Base-by-base conservation (phyloP, 164 flowering plant species). In the Piper longum region DNA sequence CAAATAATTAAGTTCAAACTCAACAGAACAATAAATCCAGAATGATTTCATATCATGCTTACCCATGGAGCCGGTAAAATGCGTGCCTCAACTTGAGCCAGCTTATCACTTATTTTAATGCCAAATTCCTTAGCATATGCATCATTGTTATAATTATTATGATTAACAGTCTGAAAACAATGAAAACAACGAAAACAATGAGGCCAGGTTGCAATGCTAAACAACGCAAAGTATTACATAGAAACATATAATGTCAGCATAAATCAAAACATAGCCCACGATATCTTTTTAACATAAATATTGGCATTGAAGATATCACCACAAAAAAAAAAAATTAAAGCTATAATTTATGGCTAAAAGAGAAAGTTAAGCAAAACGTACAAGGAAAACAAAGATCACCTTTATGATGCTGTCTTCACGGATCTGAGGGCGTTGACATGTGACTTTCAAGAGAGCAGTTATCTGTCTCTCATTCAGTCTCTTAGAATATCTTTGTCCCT, bases 1-100 rank as follows among this genome's bases (percentile, higher is more conserved):
- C 36, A 55, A 64, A 41, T 17, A n/a, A 43, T 43, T 7, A 19
- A 19, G 18, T 18, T 4, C 43, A 19, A 42, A 3, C 8, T 2
- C 14, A 55, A 7, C 19, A 14, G 55, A 36, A 54, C 12, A 63
- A 2, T 12, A 63, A 55, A 36, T 8, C 36, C n/a, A n/a, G 41
- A 36, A 16, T 39, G 40, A 41, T 5, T 12, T 43, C 41, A 18
- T 41, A 56, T 12, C 5, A 16, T 60, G 52, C 66, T 73, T 84
- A 85, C 90, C 95, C 90, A 85, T 63, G 95, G 95, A 2, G 95
- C 85, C 62, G 95, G 95, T 67, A 87, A 85, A 70, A 87, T 82
- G 54, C 90, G 82, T 61, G 90, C 95, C 64, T 87, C 95, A 59
- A 87, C 85, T 60, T 83, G 79, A 63, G 95, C 82, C 60, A 85